Percentiles rank a stretch among this genome's conserved stretches.
Conservation (phyloP, 1,284 basidiomycete genomes). For the Cryptococcus sp. region DNA sequence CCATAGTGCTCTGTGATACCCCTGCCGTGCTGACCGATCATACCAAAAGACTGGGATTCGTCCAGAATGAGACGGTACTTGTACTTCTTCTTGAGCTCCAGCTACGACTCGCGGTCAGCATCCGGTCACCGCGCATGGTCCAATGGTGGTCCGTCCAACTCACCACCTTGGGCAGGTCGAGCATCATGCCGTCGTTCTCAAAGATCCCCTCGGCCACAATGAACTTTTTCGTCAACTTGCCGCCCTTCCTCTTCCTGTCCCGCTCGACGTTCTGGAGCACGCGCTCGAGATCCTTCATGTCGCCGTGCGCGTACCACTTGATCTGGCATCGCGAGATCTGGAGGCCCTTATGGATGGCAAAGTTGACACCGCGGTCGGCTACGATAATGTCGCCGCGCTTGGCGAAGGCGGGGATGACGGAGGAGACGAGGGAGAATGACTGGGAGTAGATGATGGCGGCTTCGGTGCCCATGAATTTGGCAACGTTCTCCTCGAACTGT, state of each 20-base stretch:
- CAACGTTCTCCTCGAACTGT: conserved; percentile 81
- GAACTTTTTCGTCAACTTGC: conserved; percentile 82
- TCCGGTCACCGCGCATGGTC: neutral
- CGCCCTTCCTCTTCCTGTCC: conserved; percentile 77
- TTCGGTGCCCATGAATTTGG: conserved; percentile 86
- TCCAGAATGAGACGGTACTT: conserved; percentile 95
- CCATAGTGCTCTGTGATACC: conserved; percentile 92
- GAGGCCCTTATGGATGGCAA: conserved; percentile 95
- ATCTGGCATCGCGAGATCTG: conserved; percentile 91
- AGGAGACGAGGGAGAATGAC: conserved; percentile 85
- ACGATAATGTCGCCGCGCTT: conserved; percentile 98
- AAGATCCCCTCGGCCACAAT: conserved; percentile 98
- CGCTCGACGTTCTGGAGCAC: conserved; percentile 79
- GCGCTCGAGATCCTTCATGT: conserved; percentile 83
- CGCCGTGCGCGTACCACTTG: conserved; percentile 95
- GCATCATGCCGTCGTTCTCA: conserved; percentile 88
- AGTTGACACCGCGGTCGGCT: conserved; percentile 91
- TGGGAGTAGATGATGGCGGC: conserved; percentile 91
- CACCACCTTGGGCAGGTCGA: conserved; percentile 85
- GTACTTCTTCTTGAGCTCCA: conserved; percentile 91
- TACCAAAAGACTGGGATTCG: conserved; percentile 89
- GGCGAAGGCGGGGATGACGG: conserved; percentile 94
- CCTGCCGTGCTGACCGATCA: conserved; percentile 86
- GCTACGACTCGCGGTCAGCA: conserved; percentile 53
- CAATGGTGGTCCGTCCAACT: conserved; percentile 40